Conservation (phyloP, 2,329 filamentous ascomycete genomes). For the Tolypocladium endophyticum region DNA sequence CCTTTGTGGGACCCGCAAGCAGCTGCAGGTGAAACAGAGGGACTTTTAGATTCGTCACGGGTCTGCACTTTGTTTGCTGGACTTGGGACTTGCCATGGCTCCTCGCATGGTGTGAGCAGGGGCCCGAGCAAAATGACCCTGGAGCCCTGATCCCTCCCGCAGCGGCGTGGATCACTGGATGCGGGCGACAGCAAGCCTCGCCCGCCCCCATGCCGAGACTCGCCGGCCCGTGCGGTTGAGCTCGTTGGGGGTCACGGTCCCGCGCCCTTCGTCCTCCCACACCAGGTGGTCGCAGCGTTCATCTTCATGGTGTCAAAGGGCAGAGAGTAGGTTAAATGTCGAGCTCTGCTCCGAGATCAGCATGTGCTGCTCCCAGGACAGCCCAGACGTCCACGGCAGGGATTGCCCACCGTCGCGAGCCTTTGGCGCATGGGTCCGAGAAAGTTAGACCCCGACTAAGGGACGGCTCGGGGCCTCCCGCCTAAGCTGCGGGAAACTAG, state of each 20-base stretch:
- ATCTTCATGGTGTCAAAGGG: background rate
- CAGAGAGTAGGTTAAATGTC: background rate
- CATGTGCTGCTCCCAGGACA: background rate
- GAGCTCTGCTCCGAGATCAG: background rate
- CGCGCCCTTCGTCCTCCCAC: background rate
- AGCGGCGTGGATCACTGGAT: slow-evolving; percentile 3
- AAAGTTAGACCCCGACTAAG: background rate
- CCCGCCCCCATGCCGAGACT: background rate
- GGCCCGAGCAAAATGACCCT: background rate
- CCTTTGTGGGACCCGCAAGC: background rate
- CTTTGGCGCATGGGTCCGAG: background rate
- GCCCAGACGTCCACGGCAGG: background rate
- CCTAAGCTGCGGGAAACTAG: background rate
- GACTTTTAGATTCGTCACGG: background rate
- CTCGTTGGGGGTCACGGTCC: background rate
- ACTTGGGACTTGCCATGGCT: background rate
- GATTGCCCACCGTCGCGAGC: background rate
- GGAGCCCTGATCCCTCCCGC: slow-evolving; percentile 4
- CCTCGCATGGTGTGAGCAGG: background rate
- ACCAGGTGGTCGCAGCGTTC: background rate
- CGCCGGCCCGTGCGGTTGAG: background rate
- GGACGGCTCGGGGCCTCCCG: background rate
- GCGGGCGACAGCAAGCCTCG: background rate
- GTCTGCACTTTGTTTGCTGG: background rate
- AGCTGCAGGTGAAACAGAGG: background rate